A percentile compares a stretch with the other conserved stretches of the same genome.
These are phyloP conservation scores for Boletus calvinii DNA, from an alignment of 1,284 basidiomycete genomes.

Conservation along the genomic window DNA sequence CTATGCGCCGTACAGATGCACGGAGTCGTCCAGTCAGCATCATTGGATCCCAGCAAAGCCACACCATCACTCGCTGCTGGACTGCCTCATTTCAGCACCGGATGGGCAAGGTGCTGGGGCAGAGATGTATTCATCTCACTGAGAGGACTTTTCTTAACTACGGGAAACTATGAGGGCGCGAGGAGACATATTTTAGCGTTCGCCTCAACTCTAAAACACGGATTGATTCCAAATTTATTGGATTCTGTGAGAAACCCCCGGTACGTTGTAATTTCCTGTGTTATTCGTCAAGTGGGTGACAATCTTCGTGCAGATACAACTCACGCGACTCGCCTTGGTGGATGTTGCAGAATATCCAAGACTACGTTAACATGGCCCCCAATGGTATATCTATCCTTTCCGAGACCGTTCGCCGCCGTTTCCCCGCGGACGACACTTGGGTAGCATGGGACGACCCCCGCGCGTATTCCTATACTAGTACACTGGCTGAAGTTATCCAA, in stretches of 20 bases:
- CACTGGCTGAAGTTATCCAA: conserved; percentile 91
- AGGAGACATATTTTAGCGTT: conserved; percentile 88
- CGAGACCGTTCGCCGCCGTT: conserved; percentile 85
- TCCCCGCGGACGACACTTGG: conserved; percentile 93
- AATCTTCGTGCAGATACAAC: conserved; percentile 62
- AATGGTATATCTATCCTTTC: conserved; percentile 81
- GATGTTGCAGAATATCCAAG: conserved; percentile 98
- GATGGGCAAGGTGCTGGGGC: conserved; percentile 97
- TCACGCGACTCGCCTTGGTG: conserved; percentile 95
- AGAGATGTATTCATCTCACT: conserved; percentile 94
- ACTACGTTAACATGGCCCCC: conserved; percentile 84
- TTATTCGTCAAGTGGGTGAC: background rate
- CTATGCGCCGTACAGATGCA: conserved; percentile 90
- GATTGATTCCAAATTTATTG: conserved; percentile 89
- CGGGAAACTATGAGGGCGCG: conserved; percentile 85
- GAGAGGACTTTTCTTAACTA: conserved; percentile 88
- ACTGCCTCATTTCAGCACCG: conserved; percentile 85
- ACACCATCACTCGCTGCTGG: conserved; percentile 91
- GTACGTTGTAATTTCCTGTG: conserved; percentile 41
- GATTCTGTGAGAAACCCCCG: conserved; percentile 84
- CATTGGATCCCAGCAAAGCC: conserved; percentile 67
- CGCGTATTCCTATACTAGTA: conserved; percentile 80
- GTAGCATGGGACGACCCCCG: conserved; percentile 86
- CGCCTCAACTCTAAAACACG: conserved; percentile 83
- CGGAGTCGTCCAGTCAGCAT: conserved; percentile 85